phyloP scores from a whole-genome alignment of 2,329 filamentous ascomycete genomes.

The Anthostomella pinea region DNA sequence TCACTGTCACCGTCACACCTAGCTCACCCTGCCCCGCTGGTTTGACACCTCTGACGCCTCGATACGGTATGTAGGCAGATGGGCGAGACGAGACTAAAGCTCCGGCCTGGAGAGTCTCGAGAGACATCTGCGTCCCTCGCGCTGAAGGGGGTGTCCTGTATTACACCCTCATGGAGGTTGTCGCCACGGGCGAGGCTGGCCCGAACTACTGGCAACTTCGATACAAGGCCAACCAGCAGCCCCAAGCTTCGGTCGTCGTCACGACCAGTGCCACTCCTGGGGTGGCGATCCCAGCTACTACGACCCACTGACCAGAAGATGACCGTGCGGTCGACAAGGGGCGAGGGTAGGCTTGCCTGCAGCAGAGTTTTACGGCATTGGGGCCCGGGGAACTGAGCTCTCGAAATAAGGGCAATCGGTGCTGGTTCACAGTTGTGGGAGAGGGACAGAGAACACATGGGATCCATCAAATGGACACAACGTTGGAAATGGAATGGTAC shows the following conservation, averaged over 20 bases:
- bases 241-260: slow-evolving; percentile 19
- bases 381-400: no score
- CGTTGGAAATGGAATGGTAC: no score
- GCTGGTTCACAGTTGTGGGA: no score
- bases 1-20: slow-evolving; percentile 6
- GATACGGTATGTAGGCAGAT: slow-evolving; percentile 42
- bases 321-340: slow-evolving; percentile 1
- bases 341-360: no score
- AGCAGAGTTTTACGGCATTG: no score
- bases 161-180: slow-evolving; percentile 47
- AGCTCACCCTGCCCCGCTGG: slow-evolving; percentile 7
- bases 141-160: slow-evolving; percentile 44
- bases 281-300: slow-evolving; percentile 17
- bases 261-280: slow-evolving; percentile 28
- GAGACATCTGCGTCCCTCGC: slow-evolving; percentile 45
- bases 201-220: slow-evolving; percentile 39
- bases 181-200: slow-evolving; percentile 35
- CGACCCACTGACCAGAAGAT: neutral
- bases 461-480: no score
- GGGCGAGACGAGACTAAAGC: slow-evolving; percentile 41
- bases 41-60: slow-evolving; percentile 9
- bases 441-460: no score
- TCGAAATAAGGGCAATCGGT: no score
- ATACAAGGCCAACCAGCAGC: slow-evolving; percentile 30
- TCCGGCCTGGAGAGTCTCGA: slow-evolving; percentile 30